These are phyloP conservation scores for Lotmaria passim DNA, from an alignment of 208 protist genomes.

Conservation along the genomic window DNA sequence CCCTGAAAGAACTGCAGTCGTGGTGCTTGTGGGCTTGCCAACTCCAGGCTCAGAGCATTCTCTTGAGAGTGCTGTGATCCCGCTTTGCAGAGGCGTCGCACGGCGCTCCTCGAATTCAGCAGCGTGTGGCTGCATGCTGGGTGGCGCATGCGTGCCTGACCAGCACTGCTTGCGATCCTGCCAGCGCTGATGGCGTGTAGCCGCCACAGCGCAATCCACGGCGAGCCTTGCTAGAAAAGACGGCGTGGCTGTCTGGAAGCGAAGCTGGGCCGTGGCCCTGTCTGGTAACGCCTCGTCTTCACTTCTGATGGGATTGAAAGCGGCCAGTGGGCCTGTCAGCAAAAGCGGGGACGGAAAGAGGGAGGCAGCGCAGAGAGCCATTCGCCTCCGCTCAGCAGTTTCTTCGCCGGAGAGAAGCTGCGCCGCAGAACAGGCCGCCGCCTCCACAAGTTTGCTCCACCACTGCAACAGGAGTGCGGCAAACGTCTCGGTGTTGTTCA, in stretches of 20 bases:
- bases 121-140: not conserved
- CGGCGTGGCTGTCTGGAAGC: not conserved
- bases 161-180: slow-evolving; percentile 9
- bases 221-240: not conserved
- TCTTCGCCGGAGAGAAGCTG: not conserved
- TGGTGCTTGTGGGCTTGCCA: not conserved
- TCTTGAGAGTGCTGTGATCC: too few species aligned
- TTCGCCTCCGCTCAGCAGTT: too few species aligned
- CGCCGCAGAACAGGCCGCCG: not conserved
- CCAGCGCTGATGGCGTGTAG: slow-evolving; percentile 13
- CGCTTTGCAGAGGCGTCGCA: not conserved
- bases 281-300: not conserved
- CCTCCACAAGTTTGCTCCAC: slow-evolving; percentile 12
- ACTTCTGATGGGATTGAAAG: not conserved
- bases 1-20: not conserved
- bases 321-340: too few species aligned
- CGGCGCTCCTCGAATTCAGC: too few species aligned
- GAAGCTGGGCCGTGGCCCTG: not conserved
- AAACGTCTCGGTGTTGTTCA: not conserved
- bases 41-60: too few species aligned
- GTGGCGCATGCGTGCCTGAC: not conserved
- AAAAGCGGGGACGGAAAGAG: too few species aligned
- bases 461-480: slow-evolving; percentile 18
- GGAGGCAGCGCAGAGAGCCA: too few species aligned
- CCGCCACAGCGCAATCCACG: slow-evolving; percentile 16